Evolutionary conservation across 495 filamentous ascomycete species (phyloP), one percentile per base, ranked within the genome.

Genomic region (Schizothecium vesticola): DNA sequence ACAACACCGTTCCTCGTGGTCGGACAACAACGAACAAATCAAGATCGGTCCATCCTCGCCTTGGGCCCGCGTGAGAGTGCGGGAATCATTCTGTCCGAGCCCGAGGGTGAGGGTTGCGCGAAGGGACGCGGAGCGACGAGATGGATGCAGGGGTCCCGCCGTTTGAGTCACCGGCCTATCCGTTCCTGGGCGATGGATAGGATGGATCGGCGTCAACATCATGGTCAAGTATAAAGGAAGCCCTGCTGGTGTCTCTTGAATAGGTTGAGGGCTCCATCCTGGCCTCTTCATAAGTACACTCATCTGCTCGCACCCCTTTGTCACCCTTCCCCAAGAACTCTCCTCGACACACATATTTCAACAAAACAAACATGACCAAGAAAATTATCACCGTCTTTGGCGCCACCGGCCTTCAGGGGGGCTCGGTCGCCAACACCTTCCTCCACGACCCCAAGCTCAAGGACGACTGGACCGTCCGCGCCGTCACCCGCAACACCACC

Each of bases 361-460:
- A n/a, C 12, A 16, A 51, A 9, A 19, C 16, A 51, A 65, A 26
- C 23, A 65, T 65, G 63, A 26, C 63, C 19, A 65, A 65, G 12
- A 72, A 29, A 43, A 59, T 66, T 67, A 79, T 90, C 73, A 84
- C 84, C 23, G 80, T 91, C 29, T 88, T 89, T 71, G 87, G 87
- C 19, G 85, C 86, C 11, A 90, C 89, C 22, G 87, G 89, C 69
- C 80, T 79, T 26, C 88, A 90, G 71, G 89, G 88, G 33, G 80
- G 85, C 55, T 87, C 86, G 0, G 83, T 91, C 21, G 78, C 87
- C 67, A 76, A 82, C 67, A 73, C 70, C 36, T 78, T 90, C 56
- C 81, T 88, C 6, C 68, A 77, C 13, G 80, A 88, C 73, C 73
- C 87, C 3, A 70, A 68, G 57, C 70, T 74, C 64, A 70, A 66